A percentile compares a stretch with the other conserved stretches of the same genome.
Evolutionary conservation across 352 stramenopile species (phyloP).

Genomic region (Aphanomyces euteiches): DNA sequence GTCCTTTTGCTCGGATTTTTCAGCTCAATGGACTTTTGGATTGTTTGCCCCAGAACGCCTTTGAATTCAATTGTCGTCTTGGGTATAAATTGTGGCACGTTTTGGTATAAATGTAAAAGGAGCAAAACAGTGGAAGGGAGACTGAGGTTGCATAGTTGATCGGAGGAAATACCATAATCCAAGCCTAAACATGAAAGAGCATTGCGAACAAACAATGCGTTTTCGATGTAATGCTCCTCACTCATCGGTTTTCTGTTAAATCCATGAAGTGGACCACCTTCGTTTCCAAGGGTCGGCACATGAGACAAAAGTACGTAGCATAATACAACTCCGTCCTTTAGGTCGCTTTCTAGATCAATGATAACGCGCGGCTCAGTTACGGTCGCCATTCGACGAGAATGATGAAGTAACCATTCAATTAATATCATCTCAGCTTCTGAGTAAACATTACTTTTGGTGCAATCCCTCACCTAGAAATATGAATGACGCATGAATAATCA

Average conservation of each 20-base stretch:
- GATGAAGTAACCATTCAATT: constrained; percentile 86
- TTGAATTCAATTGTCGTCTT: constrained; percentile 93
- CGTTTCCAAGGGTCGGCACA: constrained; percentile 70
- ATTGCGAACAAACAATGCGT: constrained; percentile 53
- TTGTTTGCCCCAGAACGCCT: constrained; percentile 74
- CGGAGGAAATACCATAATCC: constrained; percentile 65
- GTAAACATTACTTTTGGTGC: constrained; percentile 86
- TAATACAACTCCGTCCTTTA: constrained; percentile 72
- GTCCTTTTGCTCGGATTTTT: constrained; percentile 82
- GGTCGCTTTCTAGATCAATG: constrained; percentile 56
- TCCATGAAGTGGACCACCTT: constrained; percentile 63
- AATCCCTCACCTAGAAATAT: constrained; percentile 21
- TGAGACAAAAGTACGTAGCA: constrained; percentile 86
- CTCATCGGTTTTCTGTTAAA: constrained; percentile 45
- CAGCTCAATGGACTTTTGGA: constrained; percentile 92
- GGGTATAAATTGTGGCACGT: constrained; percentile 87
- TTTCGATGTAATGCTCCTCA: constrained; percentile 47
- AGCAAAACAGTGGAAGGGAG: constrained; percentile 59
- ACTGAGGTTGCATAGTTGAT: constrained; percentile 44
- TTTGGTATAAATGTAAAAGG: constrained; percentile 88
- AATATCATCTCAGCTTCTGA: constrained; percentile 88
- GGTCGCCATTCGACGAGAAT: constrained; percentile 31
- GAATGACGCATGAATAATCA: not conserved
- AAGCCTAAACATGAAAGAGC: constrained; percentile 64
- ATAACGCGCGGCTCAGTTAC: constrained; percentile 38